phyloP scores from a whole-genome alignment of 495 filamentous ascomycete genomes.

The Lasiosphaeria ovina region DNA sequence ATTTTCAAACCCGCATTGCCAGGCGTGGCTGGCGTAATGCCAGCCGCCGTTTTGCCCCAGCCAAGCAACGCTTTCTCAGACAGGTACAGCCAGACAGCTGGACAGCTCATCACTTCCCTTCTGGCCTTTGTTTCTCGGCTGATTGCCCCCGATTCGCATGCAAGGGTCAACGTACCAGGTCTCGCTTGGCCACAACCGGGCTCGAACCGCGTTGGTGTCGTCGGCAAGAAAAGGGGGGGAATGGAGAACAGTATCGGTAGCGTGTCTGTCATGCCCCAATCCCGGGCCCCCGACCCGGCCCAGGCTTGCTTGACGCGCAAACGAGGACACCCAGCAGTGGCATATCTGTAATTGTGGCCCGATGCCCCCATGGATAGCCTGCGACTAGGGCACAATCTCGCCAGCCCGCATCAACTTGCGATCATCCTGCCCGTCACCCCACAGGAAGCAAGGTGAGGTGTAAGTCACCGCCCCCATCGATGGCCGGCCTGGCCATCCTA shows the following conservation, averaged over 20 bases:
- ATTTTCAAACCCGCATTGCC: constrained; percentile 26
- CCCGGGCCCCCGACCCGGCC: constrained; percentile 15
- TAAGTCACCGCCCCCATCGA: constrained; percentile 31
- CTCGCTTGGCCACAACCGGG: constrained; percentile 5
- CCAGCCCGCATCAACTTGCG: constrained; percentile 15
- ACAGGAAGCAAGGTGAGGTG: constrained; percentile 29
- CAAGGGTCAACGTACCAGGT: constrained; percentile 6
- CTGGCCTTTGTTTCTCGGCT: constrained; percentile 6
- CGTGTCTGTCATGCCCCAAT: constrained; percentile 1
- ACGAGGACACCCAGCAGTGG: constrained; percentile 10
- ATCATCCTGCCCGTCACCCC: constrained; percentile 24
- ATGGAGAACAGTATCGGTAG: not conserved
- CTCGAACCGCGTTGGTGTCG: constrained; percentile 1
- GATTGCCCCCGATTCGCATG: constrained; percentile 10
- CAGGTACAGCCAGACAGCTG: not conserved
- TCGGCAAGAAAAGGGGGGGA: not conserved
- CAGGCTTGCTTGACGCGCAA: constrained; percentile 6
- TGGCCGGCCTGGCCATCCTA: constrained; percentile 16
- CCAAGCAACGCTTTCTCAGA: constrained; percentile 8
- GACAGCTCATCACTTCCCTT: constrained; percentile 14
- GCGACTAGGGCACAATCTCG: constrained; percentile 9
- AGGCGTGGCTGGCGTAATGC: not conserved
- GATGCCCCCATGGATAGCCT: constrained; percentile 17
- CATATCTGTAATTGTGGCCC: constrained; percentile 20
- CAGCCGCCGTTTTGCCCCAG: not conserved